Evolutionary conservation across 148 eudicot genomes (phyloP), one percentile per base, ranked within the genome.

Genomic region (Talinum fruticosum): DNA sequence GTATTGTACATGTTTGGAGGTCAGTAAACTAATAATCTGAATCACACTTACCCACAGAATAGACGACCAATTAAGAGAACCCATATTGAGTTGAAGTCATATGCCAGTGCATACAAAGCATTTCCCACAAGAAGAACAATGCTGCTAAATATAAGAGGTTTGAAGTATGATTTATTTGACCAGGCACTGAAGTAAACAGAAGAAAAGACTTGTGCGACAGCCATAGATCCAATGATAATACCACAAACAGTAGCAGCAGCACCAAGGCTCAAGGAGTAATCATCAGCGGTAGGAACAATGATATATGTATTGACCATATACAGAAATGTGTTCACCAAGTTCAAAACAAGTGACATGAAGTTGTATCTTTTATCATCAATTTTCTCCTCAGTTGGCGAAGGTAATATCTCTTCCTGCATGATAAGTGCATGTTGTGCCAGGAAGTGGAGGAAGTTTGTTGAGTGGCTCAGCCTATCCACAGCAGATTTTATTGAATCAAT

Each of bases 221-320:
- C 97, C 97, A 92, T 92, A 79, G 93, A 87, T 77, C 97, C 97
- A 70, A 92, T 92, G 37, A 92, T 84, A 26, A 92, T 76, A 82
- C 97, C 97, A 74, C 97, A 92, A 71, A 90, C 93, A 36, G 97
- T 92, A 34, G 97, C 90, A 78, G 92, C 92, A 81, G 93, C 93
- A 41, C 94, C 97, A 70, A 92, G 92, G 86, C 93, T 92, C 76
- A 81, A n/a, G 57, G 97, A 83, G 62, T 92, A 92, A 77, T 92
- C 92, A 84, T 92, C 97, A 8, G 97, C 97, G 71, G 97, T 90
- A n/a, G 97, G 97, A 75, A 92, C 97, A 69, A 92, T 87, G 37
- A 92, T 92, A 59, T 92, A 92, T 59, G 97, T 90, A 80, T 92
- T 92, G 74, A 90, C 87, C 97, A 92, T 92, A 80, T 92, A 92